Conservation (phyloP, 371 early-diverging fungal genomes). For the Basidiobolus meristosporus region DNA sequence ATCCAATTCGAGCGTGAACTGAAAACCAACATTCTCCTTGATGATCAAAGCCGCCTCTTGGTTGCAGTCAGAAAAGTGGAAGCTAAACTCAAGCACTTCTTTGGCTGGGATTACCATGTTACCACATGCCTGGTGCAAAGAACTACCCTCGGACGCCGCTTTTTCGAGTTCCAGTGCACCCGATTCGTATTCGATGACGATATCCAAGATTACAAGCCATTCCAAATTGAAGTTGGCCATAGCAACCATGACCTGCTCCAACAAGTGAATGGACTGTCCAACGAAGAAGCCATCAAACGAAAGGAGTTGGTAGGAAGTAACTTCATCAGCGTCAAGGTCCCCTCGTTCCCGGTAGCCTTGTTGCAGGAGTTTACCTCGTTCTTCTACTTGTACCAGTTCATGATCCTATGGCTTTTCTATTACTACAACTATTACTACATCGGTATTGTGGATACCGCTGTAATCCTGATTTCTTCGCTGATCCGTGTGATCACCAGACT, state of each 20-base stretch:
- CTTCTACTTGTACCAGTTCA: conserved; percentile 64
- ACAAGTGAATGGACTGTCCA: conserved; percentile 22
- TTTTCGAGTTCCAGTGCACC: conserved; percentile 57
- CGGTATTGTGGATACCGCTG: conserved; percentile 46
- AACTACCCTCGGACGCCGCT: too few species aligned
- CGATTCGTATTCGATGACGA: conserved; percentile 31
- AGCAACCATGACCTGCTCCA: conserved; percentile 20
- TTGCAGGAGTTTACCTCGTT: conserved; percentile 42
- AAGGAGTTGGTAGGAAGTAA: conserved; percentile 47
- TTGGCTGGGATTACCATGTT: conserved; percentile 15
- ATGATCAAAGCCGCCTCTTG: conserved; percentile 16
- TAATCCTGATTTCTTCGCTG: conserved; percentile 44
- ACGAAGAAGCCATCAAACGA: conserved; percentile 29
- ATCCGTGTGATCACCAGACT: conserved; percentile 45
- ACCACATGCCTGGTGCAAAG: conserved; percentile 10
- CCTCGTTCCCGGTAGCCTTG: conserved; percentile 23
- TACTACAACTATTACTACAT: conserved; percentile 56
- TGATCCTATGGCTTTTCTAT: conserved; percentile 53
- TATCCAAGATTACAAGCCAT: conserved; percentile 24
- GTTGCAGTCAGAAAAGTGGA: conserved; percentile 13
- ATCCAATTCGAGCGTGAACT: conserved; percentile 38
- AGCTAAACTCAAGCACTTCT: conserved; percentile 2
- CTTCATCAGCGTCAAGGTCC: conserved; percentile 39
- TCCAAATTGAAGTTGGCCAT: conserved; percentile 27
- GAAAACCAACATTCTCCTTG: conserved; percentile 25